Percentiles rank a stretch among this genome's conserved stretches.
These are phyloP conservation scores for Trametes maxima DNA, from an alignment of 768 basidiomycete genomes.

Conservation along the genomic window DNA sequence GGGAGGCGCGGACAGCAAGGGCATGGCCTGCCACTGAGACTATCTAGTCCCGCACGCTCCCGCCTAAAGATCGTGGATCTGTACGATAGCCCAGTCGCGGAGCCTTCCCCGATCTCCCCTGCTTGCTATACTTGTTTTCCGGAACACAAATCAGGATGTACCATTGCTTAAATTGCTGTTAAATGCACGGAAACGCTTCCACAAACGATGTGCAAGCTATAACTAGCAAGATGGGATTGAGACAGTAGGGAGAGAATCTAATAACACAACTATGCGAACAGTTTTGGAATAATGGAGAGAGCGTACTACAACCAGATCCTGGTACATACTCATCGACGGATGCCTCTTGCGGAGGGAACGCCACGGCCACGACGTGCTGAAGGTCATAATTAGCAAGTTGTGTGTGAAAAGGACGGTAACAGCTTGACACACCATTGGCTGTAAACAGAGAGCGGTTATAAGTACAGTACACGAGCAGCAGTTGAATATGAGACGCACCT, in stretches of 20 bases:
- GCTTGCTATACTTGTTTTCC: neutral
- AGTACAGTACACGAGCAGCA: slow-evolving; percentile 7
- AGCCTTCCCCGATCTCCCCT: neutral
- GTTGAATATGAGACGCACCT: slow-evolving; percentile 55
- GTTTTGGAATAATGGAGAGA: slow-evolving; percentile 22
- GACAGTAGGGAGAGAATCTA: slow-evolving; percentile 17
- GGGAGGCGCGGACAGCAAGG: slow-evolving; percentile 49
- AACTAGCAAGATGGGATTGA: neutral
- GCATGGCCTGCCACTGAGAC: slow-evolving; percentile 77
- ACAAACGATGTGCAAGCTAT: neutral
- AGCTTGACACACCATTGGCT: slow-evolving; percentile 71
- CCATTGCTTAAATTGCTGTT: neutral
- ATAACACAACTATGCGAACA: slow-evolving; percentile 31
- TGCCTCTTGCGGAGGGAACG: slow-evolving; percentile 74
- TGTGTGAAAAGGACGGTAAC: neutral
- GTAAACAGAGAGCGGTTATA: slow-evolving; percentile 27
- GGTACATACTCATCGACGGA: slow-evolving; percentile 62
- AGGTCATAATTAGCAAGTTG: slow-evolving; percentile 18
- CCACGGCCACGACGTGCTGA: slow-evolving; percentile 88
- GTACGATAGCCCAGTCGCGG: slow-evolving; percentile 12
- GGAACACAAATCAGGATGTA: neutral
- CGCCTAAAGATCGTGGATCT: neutral
- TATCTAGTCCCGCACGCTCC: no score
- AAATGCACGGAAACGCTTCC: neutral
- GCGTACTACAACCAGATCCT: slow-evolving; percentile 19